phyloP scores from a whole-genome alignment of 352 stramenopile species.

The Pythium monospermum region DNA sequence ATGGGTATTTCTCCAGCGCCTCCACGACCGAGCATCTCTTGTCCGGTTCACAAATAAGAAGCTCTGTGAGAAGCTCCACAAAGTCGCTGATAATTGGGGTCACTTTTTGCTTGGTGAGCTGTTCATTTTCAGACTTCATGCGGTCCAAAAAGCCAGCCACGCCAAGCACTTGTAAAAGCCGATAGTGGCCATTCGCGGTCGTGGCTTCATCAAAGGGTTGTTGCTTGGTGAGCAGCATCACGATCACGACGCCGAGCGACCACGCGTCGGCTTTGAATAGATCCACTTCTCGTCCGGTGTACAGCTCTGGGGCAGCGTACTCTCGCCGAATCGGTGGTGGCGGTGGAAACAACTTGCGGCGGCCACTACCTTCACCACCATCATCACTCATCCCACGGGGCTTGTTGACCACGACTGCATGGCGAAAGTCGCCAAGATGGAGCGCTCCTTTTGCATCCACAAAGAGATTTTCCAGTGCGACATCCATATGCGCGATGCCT shows the following conservation, averaged over 20 bases:
- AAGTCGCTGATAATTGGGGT: slow-evolving; percentile 10
- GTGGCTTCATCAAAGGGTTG: slow-evolving; percentile 11
- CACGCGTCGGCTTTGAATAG: slow-evolving; percentile 26
- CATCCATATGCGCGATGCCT: slow-evolving; percentile 18
- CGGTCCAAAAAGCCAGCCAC: slow-evolving; percentile 13
- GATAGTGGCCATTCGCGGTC: slow-evolving; percentile 10
- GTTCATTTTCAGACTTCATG: slow-evolving; percentile 1
- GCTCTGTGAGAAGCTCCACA: slow-evolving; percentile 3
- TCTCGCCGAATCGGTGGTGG: slow-evolving; percentile 2
- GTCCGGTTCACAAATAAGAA: slow-evolving; percentile 16
- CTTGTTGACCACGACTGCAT: slow-evolving; percentile 10
- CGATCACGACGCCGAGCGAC: slow-evolving; percentile 25
- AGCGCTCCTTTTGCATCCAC: slow-evolving; percentile 6
- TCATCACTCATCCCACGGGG: too few species aligned
- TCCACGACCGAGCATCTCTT: slow-evolving; percentile 5
- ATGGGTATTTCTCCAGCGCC: slow-evolving; percentile 9
- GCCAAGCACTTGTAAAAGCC: slow-evolving; percentile 16
- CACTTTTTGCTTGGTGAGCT: background rate
- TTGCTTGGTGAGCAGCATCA: slow-evolving; percentile 20
- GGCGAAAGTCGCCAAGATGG: slow-evolving; percentile 18
- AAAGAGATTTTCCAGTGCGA: slow-evolving; percentile 25
- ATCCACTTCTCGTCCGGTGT: slow-evolving; percentile 17
- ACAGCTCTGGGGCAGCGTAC: slow-evolving; percentile 21
- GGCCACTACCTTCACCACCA: too few species aligned
- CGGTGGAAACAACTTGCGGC: background rate